phyloP scores from a whole-genome alignment of 495 filamentous ascomycete genomes.

The Xylaria flabelliformis region DNA sequence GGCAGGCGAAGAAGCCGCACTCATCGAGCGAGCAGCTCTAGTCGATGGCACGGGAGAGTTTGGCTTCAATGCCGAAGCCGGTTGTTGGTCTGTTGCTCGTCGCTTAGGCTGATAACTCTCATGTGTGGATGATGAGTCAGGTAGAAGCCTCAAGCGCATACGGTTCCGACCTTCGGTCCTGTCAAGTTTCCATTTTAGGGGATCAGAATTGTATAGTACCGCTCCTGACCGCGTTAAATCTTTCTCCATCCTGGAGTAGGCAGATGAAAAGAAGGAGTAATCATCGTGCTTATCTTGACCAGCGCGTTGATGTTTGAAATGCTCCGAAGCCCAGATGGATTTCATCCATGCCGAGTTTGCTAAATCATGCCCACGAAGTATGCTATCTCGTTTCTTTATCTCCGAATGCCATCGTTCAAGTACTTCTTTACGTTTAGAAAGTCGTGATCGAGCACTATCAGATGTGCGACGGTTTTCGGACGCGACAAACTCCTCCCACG shows the following conservation, averaged over 20 bases:
- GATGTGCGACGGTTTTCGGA: slow-evolving; percentile 79
- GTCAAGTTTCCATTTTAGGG: slow-evolving; percentile 87
- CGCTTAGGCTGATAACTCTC: slow-evolving; percentile 88
- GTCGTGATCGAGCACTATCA: slow-evolving; percentile 69
- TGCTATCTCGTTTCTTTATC: slow-evolving; percentile 69
- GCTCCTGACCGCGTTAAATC: slow-evolving; percentile 79
- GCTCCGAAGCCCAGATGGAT: slow-evolving; percentile 91
- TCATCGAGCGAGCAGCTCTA: slow-evolving; percentile 28
- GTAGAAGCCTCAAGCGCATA: slow-evolving; percentile 86
- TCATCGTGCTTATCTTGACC: slow-evolving; percentile 93
- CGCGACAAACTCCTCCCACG: slow-evolving; percentile 84
- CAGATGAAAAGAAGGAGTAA: slow-evolving; percentile 71
- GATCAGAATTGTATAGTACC: slow-evolving; percentile 69
- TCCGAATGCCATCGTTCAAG: slow-evolving; percentile 78
- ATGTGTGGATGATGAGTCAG: slow-evolving; percentile 69
- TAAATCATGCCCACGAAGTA: slow-evolving; percentile 78
- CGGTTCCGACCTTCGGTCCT: slow-evolving; percentile 94
- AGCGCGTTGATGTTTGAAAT: slow-evolving; percentile 85
- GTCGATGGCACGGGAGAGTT: slow-evolving; percentile 46
- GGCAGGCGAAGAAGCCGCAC: slow-evolving; percentile 27
- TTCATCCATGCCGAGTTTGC: slow-evolving; percentile 89
- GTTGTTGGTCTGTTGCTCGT: slow-evolving; percentile 50
- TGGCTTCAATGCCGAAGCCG: slow-evolving; percentile 46
- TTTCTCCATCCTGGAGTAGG: slow-evolving; percentile 74
- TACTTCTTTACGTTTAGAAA: slow-evolving; percentile 78